Evolutionary conservation across 2,329 filamentous ascomycete species (phyloP), one percentile per base, ranked within the genome.

Genomic region (Cryphonectria carpinicola): DNA sequence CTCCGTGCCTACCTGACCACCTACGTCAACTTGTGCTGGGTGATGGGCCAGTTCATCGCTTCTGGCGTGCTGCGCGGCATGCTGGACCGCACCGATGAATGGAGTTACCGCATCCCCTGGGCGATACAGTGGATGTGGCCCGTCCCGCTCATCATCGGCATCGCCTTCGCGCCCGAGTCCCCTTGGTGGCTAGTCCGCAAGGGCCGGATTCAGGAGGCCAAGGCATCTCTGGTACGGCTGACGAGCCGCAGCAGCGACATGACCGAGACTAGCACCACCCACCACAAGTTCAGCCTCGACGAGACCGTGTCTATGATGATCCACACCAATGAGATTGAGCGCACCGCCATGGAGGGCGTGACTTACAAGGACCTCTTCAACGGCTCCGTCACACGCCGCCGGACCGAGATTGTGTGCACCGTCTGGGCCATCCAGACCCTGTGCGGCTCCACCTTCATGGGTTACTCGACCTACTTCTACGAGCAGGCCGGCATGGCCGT

Each of bases 221-320:
- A 78, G 63, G 75, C 76, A 25, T 76, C 80, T 0, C 70, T 84
- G 3, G 74, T 77, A 28, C 76, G 80, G 14, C 76, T 82, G 2
- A 79, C 52, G 52, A 56, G 52, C n/a, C n/a, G n/a, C 52, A 28
- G 52, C 25, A 28, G 52, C 52, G 52, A 56, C 25, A 10, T 1
- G 10, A 56, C n/a, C 11, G 52, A 14, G n/a, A 4, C 22, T 3
- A 28, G 76, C 2, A 39, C 46, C 25, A 49, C 46, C 35, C 75
- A 69, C 43, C 75, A 70, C 58, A 73, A 67, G 52, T 84, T 85
- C 73, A 82, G 86, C 72, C 77, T 78, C 4, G 83, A 87, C 70
- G 81, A 85, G 71, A 83, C 82, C 0, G 77, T 89, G 14, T 84
- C 86, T 22, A 83, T 88, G 83, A 87, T 88, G 75, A 81, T 83